phyloP scores from a whole-genome alignment of 1,284 basidiomycete genomes.

The Cutaneotrichosporon sp. region DNA sequence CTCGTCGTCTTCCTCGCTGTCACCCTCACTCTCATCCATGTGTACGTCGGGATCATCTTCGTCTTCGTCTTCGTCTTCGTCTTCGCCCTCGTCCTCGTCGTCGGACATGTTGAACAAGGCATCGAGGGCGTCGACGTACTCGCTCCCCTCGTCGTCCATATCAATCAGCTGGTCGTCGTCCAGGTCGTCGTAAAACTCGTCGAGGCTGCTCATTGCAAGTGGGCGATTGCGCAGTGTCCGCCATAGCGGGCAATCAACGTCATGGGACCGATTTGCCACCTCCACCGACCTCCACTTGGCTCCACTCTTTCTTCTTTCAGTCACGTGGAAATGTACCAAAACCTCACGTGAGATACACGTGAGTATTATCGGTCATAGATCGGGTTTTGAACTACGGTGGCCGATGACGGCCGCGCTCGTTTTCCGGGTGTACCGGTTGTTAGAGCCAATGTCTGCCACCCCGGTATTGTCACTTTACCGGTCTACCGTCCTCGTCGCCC shows the following conservation, averaged over 20 bases:
- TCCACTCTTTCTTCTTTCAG: neutral
- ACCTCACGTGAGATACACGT: neutral
- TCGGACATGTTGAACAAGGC: conserved; percentile 24
- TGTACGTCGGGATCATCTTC: conserved; percentile 20
- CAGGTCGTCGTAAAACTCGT: conserved; percentile 15
- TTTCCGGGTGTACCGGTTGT: neutral
- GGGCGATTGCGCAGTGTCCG: neutral
- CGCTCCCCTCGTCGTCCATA: conserved; percentile 24
- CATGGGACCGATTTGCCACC: conserved; percentile 7
- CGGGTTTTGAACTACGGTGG: neutral
- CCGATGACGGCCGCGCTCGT: too few relatives aligned
- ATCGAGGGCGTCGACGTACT: conserved; percentile 24
- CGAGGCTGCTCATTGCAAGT: conserved; percentile 1
- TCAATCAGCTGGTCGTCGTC: conserved; percentile 25
- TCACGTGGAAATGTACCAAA: too few relatives aligned
- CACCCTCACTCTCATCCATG: conserved; percentile 11
- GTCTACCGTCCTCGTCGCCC: neutral
- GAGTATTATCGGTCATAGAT: neutral
- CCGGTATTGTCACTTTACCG: conserved; percentile 1
- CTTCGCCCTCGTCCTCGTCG: conserved; percentile 28
- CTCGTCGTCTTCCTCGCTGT: conserved; percentile 25
- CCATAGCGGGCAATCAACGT: neutral
- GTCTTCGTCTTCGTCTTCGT: conserved; percentile 29
- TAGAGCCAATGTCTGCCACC: neutral
- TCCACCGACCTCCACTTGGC: conserved; percentile 4